These are phyloP conservation scores for Mesembryanthemum crystallinum DNA, from an alignment of 148 eudicot genomes.

Conservation along the genomic window DNA sequence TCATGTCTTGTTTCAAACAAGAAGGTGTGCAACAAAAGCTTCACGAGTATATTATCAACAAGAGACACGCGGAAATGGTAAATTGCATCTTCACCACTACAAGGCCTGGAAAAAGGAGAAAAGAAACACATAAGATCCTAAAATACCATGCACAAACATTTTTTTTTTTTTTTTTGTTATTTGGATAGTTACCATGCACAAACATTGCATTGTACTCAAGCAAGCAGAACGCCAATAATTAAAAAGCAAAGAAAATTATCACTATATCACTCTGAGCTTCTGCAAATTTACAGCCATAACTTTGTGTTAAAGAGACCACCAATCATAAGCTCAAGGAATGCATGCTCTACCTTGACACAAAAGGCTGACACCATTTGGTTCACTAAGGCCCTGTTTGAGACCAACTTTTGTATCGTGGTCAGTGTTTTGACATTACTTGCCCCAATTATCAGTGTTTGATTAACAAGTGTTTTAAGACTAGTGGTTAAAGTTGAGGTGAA, in stretches of 20 bases:
- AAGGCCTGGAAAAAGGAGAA: conserved; percentile 45
- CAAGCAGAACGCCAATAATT: not conserved
- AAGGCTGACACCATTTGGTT: not conserved
- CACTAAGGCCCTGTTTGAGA: too few species aligned
- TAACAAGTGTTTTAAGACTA: not conserved
- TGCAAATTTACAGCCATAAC: not conserved
- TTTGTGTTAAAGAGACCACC: not conserved
- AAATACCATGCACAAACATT: not conserved
- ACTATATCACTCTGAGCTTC: not conserved
- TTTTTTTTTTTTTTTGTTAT: too few species aligned
- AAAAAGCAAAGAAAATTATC: not conserved
- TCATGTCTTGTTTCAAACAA: conserved; percentile 35
- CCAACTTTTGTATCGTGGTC: too few species aligned
- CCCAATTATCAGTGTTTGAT: not conserved
- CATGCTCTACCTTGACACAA: not conserved
- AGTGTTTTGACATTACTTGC: too few species aligned
- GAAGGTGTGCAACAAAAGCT: conserved; percentile 72
- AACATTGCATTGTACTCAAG: not conserved
- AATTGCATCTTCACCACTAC: conserved; percentile 44
- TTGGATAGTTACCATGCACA: too few species aligned
- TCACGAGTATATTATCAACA: conserved; percentile 57
- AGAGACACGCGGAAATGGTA: conserved; percentile 45
- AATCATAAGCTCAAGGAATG: not conserved
- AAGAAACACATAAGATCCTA: conserved; percentile 9
- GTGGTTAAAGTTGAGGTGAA: not conserved